Percentiles rank a stretch among this genome's conserved stretches.
Evolutionary conservation across 164 flowering plant species (phyloP).

Genomic region (Pachysandra terminalis): DNA sequence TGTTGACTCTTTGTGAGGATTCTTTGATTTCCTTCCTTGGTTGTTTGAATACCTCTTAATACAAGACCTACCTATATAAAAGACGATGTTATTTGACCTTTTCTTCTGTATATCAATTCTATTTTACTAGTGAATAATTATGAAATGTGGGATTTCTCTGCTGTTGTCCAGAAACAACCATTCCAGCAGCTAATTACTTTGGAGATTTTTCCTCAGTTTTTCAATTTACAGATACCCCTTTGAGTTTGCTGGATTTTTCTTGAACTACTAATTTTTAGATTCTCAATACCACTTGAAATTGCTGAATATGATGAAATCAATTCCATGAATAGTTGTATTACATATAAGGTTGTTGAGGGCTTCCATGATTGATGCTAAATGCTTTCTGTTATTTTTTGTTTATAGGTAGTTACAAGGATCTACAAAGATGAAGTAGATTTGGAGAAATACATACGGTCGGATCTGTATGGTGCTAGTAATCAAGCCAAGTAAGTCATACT

Average conservation of each 20-base stretch:
- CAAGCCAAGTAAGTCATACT: conserved; percentile 48
- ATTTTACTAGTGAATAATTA: no score
- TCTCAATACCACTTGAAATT: no score
- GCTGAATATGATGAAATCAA: no score
- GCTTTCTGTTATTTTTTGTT: conserved; percentile 3
- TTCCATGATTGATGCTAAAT: not conserved
- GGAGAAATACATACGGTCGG: conserved; percentile 80
- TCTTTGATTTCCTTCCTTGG: no score
- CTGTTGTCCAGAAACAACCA: no score
- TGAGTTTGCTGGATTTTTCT: not conserved
- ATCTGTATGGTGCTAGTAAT: conserved; percentile 57
- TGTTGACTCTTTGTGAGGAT: no score
- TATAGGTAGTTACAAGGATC: conserved; percentile 60
- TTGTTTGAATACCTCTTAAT: no score
- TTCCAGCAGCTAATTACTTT: not conserved
- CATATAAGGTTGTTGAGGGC: not conserved
- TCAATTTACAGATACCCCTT: not conserved
- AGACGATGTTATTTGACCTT: no score
- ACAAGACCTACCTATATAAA: no score
- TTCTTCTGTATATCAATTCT: no score
- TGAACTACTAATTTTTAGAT: no score
- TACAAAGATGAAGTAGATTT: conserved; percentile 83
- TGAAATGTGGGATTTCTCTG: no score
- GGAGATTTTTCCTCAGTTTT: not conserved
- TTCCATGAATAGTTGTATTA: not conserved